Evolutionary conservation across 495 filamentous ascomycete species (phyloP).

Genomic region (Aspergillus steynii): DNA sequence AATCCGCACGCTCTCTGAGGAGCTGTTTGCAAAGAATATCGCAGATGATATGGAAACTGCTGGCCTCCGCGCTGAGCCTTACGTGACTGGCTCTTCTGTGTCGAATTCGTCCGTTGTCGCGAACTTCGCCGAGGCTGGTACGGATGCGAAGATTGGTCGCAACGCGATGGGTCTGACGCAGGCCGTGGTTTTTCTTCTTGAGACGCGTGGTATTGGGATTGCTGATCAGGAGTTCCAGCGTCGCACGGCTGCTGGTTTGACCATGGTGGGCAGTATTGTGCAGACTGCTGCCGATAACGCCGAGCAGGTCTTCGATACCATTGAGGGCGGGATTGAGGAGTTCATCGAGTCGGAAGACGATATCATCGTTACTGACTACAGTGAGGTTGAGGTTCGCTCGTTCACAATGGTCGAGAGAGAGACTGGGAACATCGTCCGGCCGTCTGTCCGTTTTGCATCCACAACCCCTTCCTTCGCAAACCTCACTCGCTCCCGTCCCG

Average conservation of each 20-base stretch:
- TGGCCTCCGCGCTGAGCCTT: conserved; percentile 10
- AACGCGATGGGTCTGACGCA: conserved; percentile 13
- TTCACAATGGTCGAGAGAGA: conserved; percentile 9
- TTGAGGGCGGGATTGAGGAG: conserved; percentile 9
- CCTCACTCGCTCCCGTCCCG: conserved; percentile 10
- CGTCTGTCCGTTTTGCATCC: conserved; percentile 11
- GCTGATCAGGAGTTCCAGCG: conserved; percentile 13
- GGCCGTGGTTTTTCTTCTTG: conserved; percentile 9
- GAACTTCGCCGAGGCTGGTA: conserved; percentile 13
- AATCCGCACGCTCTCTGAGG: conserved; percentile 7
- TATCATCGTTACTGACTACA: conserved; percentile 10
- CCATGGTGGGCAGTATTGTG: conserved; percentile 13
- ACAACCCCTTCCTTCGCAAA: conserved; percentile 10
- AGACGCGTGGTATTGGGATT: conserved; percentile 9
- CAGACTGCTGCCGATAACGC: conserved; percentile 11
- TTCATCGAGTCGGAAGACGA: conserved; percentile 7
- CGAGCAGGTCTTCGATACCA: conserved; percentile 6
- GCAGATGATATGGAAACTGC: conserved; percentile 8
- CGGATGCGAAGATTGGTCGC: conserved; percentile 9
- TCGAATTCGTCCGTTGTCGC: conserved; percentile 6
- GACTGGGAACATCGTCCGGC: conserved; percentile 6
- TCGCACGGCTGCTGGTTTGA: conserved; percentile 9
- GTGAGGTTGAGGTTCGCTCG: conserved; percentile 3
- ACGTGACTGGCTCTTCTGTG: conserved; percentile 10
- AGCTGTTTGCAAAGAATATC: conserved; percentile 11